Evolutionary conservation across 2,329 filamentous ascomycete genomes (phyloP).

Genomic region (Ophiostoma perfectum): DNA sequence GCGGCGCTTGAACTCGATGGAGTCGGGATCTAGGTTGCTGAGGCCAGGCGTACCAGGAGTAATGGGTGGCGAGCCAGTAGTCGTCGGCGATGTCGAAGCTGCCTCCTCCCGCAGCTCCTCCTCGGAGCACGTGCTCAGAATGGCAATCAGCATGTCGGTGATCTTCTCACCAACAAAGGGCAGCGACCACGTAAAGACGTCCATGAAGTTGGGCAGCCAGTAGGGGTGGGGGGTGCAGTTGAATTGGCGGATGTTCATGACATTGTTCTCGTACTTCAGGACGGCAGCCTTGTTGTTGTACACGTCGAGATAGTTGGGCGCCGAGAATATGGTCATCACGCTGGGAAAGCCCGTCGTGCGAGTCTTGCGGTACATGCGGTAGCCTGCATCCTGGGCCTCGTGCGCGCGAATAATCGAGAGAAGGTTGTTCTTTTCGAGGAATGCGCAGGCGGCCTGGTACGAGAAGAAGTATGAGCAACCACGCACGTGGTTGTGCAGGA

Average conservation of each 20-base stretch:
- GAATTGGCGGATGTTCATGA: constrained; percentile 99
- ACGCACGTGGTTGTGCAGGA: constrained; percentile 95
- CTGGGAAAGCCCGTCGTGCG: constrained; percentile 96
- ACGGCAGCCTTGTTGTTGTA: constrained; percentile 99
- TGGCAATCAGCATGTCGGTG: constrained; percentile 98
- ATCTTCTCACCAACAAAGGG: constrained; percentile 99
- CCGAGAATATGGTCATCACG: constrained; percentile 99
- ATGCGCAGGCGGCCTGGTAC: constrained; percentile 92
- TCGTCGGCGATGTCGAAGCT: constrained; percentile 53
- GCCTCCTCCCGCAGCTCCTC: constrained; percentile 92
- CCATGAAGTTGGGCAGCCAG: constrained; percentile 99
- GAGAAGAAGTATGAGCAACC: constrained; percentile 99
- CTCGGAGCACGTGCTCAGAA: constrained; percentile 97
- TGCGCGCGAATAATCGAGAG: constrained; percentile 95
- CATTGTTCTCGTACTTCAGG: constrained; percentile 98
- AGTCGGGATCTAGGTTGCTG: constrained; percentile 60
- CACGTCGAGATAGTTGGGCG: constrained; percentile 96
- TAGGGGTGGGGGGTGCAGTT: constrained; percentile 99
- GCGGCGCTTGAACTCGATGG: constrained; percentile 86
- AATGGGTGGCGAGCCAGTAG: constrained; percentile 68
- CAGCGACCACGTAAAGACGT: constrained; percentile 99
- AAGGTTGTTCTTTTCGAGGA: constrained; percentile 98
- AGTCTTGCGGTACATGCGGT: constrained; percentile 98
- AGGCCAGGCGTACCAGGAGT: constrained; percentile 32
- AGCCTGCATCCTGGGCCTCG: constrained; percentile 96